Evolutionary conservation across 495 filamentous ascomycete species (phyloP), one percentile per base, ranked within the genome.

Genomic region (Clavariopsis aquatica): DNA sequence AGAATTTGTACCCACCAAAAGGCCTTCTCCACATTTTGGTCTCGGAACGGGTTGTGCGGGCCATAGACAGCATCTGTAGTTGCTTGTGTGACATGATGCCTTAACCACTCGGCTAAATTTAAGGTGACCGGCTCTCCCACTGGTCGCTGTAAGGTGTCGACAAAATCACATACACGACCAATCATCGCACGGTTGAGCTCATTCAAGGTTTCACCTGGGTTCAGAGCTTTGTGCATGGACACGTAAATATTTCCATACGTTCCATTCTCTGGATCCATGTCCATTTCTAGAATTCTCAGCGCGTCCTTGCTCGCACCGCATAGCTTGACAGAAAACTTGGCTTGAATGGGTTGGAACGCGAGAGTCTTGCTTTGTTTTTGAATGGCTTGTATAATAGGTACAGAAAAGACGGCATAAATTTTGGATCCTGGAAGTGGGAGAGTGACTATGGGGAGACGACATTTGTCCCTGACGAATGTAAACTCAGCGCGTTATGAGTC

Each of bases 31-130:
- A 36, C 31, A 5, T 12, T 26, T 57, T 36, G 27, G 24, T 57
- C 34, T 43, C 10, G 2, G 19, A 36, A 57, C 7, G 53, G 53
- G 34, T 57, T 57, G 10, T 57, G 27, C 7, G 53, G 53, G 3
- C 53, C 53, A 57, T 57, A 57, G 10, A 57, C 53, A n/a, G 53
- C 49, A 52, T 52, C n/a, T 3, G 49, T 52, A 15, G 49, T 52
- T 24, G 49, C 49, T 24, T 8, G 2, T 3, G 49, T 52, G 8
- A 52, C 15, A 17, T 52, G 20, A 24, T 28, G 49, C 20, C 49
- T 23, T 23, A 52, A 28, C 49, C 49, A 52, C 24, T 52, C n/a
- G 13, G 20, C 49, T 24, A 52, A 28, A 5, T 52, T 8, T 17
- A 52, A 15, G 19, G 6, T 49, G 12, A 12, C 12, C 12, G 31